Evolutionary conservation across 345 rosid genomes (phyloP).

Genomic region (Toxicodendron radicans): DNA sequence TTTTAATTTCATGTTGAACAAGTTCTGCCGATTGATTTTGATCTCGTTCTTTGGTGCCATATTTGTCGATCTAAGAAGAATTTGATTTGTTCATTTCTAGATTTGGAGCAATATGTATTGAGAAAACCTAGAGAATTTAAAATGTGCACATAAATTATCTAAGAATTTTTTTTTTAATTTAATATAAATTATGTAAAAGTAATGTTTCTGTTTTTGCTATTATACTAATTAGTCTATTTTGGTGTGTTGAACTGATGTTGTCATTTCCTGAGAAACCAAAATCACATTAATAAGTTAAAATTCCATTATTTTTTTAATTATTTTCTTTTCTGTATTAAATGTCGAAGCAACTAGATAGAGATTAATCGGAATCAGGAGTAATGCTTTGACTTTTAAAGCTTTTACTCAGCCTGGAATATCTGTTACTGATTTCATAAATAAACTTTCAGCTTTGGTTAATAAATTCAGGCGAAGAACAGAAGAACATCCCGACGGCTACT

Average conservation of each 20-base stretch:
- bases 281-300: background rate
- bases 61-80: background rate
- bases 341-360: background rate
- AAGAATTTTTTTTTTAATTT: no score
- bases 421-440: constrained; percentile 10
- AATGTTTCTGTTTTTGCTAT: no score
- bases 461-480: constrained; percentile 53
- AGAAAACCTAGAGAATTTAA: background rate
- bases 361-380: background rate
- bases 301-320: background rate
- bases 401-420: background rate
- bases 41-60: background rate
- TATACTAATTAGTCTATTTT: background rate
- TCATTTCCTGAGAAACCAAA: constrained; percentile 5
- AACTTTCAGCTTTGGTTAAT: constrained; percentile 65
- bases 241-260: background rate
- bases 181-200: no score
- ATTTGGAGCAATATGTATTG: background rate
- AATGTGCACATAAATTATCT: background rate
- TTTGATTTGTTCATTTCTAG: background rate
- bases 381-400: constrained; percentile 5
- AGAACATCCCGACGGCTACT: constrained; percentile 64
- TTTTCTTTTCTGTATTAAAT: background rate
- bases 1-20: background rate
- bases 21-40: background rate